A percentile compares a stretch with the other conserved stretches of the same genome.
These are phyloP conservation scores for Penicillium sp. DNA, from an alignment of 2,329 filamentous ascomycete genomes.

Conservation along the genomic window DNA sequence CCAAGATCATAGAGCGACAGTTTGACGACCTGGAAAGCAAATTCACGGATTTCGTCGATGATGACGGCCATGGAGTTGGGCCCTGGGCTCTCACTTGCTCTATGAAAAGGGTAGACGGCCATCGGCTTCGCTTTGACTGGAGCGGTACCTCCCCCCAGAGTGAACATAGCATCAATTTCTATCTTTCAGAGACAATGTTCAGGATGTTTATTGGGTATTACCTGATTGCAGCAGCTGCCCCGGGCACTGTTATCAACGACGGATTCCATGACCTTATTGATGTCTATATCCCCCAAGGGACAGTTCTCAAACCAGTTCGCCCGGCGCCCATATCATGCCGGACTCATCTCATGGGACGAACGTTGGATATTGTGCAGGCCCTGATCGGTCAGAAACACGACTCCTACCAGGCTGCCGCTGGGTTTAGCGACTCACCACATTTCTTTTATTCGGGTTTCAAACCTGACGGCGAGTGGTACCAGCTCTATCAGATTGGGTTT, in stretches of 20 bases:
- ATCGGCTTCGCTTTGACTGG: slow-evolving; percentile 51
- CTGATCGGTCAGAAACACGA: slow-evolving; percentile 51
- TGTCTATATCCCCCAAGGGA: slow-evolving; percentile 47
- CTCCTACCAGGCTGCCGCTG: slow-evolving; percentile 49
- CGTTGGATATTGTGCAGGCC: slow-evolving; percentile 53
- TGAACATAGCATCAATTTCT: slow-evolving; percentile 50
- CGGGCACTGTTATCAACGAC: slow-evolving; percentile 51
- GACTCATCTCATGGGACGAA: slow-evolving; percentile 50
- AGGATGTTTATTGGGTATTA: slow-evolving; percentile 53
- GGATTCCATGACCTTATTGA: slow-evolving; percentile 53
- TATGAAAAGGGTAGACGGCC: slow-evolving; percentile 45
- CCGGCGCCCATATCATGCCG: slow-evolving; percentile 50
- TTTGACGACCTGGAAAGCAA: slow-evolving; percentile 44
- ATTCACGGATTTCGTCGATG: slow-evolving; percentile 53
- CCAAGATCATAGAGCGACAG: slow-evolving; percentile 48
- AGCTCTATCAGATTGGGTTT: slow-evolving; percentile 53
- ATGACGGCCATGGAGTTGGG: slow-evolving; percentile 48
- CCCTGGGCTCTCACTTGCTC: slow-evolving; percentile 50
- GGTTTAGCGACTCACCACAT: slow-evolving; percentile 53
- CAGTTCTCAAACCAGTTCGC: slow-evolving; percentile 48
- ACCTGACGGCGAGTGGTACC: slow-evolving; percentile 50
- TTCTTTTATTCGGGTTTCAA: slow-evolving; percentile 54
- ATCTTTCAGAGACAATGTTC: slow-evolving; percentile 51
- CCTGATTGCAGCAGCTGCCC: slow-evolving; percentile 51
- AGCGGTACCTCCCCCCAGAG: slow-evolving; percentile 50